Base-by-base conservation (phyloP, 2,329 filamentous ascomycete species). In the Colletotrichum shisoi region DNA sequence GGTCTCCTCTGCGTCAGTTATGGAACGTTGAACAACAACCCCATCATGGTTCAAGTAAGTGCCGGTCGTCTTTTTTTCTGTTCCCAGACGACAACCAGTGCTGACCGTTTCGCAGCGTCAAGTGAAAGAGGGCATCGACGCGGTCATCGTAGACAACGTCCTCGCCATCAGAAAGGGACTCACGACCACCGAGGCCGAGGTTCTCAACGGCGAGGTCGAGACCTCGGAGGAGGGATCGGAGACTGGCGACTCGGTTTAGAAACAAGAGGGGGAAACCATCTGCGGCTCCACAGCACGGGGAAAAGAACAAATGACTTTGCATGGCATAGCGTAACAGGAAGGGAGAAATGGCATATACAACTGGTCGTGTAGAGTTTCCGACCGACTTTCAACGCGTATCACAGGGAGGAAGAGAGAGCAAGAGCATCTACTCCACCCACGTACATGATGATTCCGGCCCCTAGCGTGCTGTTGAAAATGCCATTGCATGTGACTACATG, bases 1-100 rank as follows among this genome's bases (percentile, higher is more conserved):
- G 94, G 94, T 5, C 79, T 99, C 68, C 93, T 99, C 2, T 99
- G 95, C 75, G 93, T 98, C 62, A 96, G 91, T 71, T 99, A 99
- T 74, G 95, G 95, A n/a, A 82, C 84, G 13, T 78, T 93, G 74
- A 99, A 99, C 76, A 99, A 99, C 70, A 90, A 97, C 58, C 87
- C 92, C 0, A 83, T 86, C 21, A 90, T 96, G 79, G 94, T 97
- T 42, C 89, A 94, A 84, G 92, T 95, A 84, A 78, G 88, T 76
- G 46, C 13, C 40, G 62, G 37, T 45, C 21, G 49, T 8, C 13
- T 62, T 42, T 24, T 62, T 42, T 24, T 31, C n/a, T 13, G 5
- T 19, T 12, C 31, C 8, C 3, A 6, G 3, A 19, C 4, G 24
- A 46, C 39, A 15, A 39, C 44, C 46, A 15, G 9, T 58, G n/a